Conservation (phyloP, 306 rosid species). For the Lathyrus sativus region DNA sequence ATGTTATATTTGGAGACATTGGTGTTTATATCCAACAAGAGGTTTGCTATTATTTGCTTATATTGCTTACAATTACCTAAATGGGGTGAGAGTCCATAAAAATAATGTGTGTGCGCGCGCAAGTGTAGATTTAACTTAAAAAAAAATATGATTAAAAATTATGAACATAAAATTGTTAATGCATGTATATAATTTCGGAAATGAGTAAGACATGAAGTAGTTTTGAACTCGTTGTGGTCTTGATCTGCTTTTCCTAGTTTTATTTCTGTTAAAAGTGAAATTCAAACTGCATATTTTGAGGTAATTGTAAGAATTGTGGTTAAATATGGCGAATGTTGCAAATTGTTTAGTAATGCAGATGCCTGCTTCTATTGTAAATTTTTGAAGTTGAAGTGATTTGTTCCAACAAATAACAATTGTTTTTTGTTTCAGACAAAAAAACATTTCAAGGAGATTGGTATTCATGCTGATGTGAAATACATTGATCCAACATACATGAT, state of each 20-base stretch:
- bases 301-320: neutral
- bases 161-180: no score
- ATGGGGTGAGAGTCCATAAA: constrained; percentile 20
- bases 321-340: constrained; percentile 13
- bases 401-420: neutral
- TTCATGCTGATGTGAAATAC: constrained; percentile 84
- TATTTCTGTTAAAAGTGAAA: neutral
- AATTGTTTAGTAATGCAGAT: constrained; percentile 1
- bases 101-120: neutral
- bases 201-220: neutral
- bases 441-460: constrained; percentile 64
- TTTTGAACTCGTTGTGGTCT: neutral
- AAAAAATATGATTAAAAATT: neutral
- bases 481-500: constrained; percentile 99
- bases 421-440: constrained; percentile 62
- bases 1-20: constrained; percentile 68
- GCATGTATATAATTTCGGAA: neutral
- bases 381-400: neutral
- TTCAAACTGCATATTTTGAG: constrained; percentile 9
- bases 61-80: constrained; percentile 25
- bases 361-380: neutral
- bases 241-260: neutral
- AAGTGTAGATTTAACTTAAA: neutral
- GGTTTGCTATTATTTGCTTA: constrained; percentile 56
- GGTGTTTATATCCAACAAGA: constrained; percentile 87